Evolutionary conservation across 768 basidiomycete species (phyloP).

Genomic region (Auriculariales sp.): DNA sequence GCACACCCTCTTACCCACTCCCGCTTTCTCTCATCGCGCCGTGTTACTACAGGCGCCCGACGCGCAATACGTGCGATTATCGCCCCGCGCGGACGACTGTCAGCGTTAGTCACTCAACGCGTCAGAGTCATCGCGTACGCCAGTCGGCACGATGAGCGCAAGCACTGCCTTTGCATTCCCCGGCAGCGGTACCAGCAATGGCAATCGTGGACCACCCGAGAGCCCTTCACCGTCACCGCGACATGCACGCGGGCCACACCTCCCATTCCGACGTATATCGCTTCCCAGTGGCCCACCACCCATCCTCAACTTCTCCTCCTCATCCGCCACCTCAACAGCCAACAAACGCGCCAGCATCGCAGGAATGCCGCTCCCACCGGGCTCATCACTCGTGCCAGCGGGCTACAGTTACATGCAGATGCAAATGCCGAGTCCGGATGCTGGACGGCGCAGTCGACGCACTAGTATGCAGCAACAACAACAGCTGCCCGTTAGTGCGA

Average conservation of each 20-base stretch:
- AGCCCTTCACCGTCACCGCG: not conserved
- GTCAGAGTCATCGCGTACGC: no score
- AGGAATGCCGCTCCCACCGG: constrained; percentile 13
- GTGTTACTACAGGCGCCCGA: no score
- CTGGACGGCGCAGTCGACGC: constrained; percentile 22
- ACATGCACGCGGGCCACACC: constrained; percentile 7
- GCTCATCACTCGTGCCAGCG: constrained; percentile 18
- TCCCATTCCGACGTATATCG: constrained; percentile 31
- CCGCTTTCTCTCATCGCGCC: no score
- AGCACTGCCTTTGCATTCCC: no score
- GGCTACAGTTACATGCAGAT: constrained; percentile 14
- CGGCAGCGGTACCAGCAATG: no score
- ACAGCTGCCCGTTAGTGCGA: constrained; percentile 36
- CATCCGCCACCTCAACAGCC: constrained; percentile 8
- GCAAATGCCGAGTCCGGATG: constrained; percentile 25
- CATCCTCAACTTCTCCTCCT: constrained; percentile 22
- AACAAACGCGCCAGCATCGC: constrained; percentile 10
- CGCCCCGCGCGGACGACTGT: no score
- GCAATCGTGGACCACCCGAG: not conserved
- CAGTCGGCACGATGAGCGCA: no score
- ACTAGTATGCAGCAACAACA: constrained; percentile 24
- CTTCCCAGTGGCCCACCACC: constrained; percentile 23
- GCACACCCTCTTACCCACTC: no score
- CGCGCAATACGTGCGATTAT: no score
- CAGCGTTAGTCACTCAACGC: no score